These are phyloP conservation scores for Artemisia argyi DNA, from an alignment of 129 eudicot species.

Conservation along the genomic window DNA sequence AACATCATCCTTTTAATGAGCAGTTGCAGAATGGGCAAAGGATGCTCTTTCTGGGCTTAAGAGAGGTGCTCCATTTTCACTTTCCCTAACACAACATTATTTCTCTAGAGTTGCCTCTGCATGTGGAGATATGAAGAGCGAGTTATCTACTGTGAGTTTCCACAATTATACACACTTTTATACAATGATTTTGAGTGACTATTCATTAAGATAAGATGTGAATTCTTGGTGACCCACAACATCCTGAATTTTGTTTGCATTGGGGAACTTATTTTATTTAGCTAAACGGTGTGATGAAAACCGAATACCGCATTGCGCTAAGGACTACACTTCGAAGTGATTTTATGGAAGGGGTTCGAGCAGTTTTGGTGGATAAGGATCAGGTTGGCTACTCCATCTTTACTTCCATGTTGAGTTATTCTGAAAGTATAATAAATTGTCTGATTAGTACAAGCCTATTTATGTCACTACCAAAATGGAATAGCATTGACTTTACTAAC, in stretches of 20 bases:
- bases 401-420: background rate
- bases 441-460: background rate
- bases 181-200: background rate
- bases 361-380: conserved; percentile 90
- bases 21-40: conserved; percentile 97
- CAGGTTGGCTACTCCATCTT: conserved; percentile 50
- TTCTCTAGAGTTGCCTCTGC: conserved; percentile 81
- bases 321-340: conserved; percentile 69
- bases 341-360: conserved; percentile 90
- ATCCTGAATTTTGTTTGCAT: background rate
- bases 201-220: background rate
- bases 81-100: conserved; percentile 62
- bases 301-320: conserved; percentile 82
- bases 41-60: conserved; percentile 74
- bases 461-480: background rate
- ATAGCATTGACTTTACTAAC: background rate
- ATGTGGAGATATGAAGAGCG: conserved; percentile 35
- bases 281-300: conserved; percentile 86
- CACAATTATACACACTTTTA: background rate
- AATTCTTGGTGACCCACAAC: background rate
- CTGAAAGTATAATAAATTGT: background rate
- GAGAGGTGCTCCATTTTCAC: conserved; percentile 88
- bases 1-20: conserved; percentile 19
- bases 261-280: conserved; percentile 22
- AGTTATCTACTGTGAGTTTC: conserved; percentile 58